Evolutionary conservation across 2,329 filamentous ascomycete genomes (phyloP).

Genomic region (Diplodia corticola): DNA sequence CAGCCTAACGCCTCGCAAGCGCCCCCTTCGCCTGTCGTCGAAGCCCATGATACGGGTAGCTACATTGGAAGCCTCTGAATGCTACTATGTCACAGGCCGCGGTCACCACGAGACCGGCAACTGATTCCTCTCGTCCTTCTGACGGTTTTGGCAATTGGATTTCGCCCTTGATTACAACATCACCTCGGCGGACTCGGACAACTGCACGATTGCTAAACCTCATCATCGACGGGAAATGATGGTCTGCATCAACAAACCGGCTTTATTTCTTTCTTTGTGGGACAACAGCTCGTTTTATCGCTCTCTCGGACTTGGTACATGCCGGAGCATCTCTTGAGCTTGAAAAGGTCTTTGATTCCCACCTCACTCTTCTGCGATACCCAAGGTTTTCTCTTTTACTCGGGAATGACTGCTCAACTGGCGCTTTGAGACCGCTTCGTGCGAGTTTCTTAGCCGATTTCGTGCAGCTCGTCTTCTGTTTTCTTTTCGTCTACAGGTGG

Average conservation of each 20-base stretch:
- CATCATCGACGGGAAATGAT: background rate
- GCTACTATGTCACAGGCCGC: conserved; percentile 3
- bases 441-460: background rate
- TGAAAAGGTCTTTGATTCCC: background rate
- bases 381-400: background rate
- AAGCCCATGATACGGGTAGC: background rate
- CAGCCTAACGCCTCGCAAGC: background rate
- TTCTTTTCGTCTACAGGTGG: background rate
- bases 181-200: background rate
- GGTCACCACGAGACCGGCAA: background rate
- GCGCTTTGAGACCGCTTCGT: background rate
- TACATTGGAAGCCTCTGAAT: background rate
- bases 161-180: background rate
- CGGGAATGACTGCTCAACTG: background rate
- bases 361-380: background rate
- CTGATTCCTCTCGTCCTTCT: background rate
- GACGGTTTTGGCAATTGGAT: background rate
- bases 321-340: background rate
- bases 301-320: background rate
- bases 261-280: background rate
- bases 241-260: no score
- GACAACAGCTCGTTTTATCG: background rate
- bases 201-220: background rate
- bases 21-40: background rate
- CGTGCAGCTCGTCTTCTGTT: background rate